phyloP scores from a whole-genome alignment of 352 stramenopile genomes.

The Phytophthora chlamydospora region DNA sequence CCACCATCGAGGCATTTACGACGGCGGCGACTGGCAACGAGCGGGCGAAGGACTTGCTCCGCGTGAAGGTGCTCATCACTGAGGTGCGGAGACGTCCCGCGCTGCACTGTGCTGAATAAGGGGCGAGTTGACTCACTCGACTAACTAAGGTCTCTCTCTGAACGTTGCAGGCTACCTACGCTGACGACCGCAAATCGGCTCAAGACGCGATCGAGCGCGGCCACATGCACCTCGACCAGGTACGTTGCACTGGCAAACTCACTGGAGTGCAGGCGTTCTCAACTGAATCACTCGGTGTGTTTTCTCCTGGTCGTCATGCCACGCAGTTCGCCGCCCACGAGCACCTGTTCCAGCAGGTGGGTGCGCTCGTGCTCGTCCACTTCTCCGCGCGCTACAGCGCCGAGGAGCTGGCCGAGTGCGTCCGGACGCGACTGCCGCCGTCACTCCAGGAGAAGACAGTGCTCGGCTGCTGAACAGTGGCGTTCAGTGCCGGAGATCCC shows the following conservation, averaged over 20 bases:
- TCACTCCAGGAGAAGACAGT: conserved; percentile 56
- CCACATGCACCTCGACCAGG: conserved; percentile 82
- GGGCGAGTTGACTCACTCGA: not conserved
- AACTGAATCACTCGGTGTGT: conserved; percentile 16
- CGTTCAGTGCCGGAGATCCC: conserved; percentile 4
- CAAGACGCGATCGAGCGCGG: conserved; percentile 56
- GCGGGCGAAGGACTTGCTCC: conserved; percentile 54
- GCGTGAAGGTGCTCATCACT: conserved; percentile 75
- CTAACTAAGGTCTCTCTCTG: conserved; percentile 17
- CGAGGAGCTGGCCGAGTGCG: conserved; percentile 37
- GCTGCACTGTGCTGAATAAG: conserved; percentile 14
- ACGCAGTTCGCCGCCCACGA: conserved; percentile 54
- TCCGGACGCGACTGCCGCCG: conserved; percentile 40
- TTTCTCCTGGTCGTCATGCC: not conserved
- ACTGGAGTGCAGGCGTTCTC: not conserved
- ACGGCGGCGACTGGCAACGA: conserved; percentile 11
- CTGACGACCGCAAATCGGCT: conserved; percentile 41
- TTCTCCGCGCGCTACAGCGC: conserved; percentile 70
- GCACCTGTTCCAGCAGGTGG: conserved; percentile 55
- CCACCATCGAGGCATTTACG: conserved; percentile 65
- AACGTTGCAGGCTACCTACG: conserved; percentile 63
- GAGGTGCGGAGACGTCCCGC: conserved; percentile 50
- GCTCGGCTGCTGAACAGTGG: conserved; percentile 28
- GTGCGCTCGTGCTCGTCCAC: conserved; percentile 72
- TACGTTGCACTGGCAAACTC: conserved; percentile 21